Conservation (phyloP, 148 eudicot genomes). For the Rhododendron ovatum region DNA sequence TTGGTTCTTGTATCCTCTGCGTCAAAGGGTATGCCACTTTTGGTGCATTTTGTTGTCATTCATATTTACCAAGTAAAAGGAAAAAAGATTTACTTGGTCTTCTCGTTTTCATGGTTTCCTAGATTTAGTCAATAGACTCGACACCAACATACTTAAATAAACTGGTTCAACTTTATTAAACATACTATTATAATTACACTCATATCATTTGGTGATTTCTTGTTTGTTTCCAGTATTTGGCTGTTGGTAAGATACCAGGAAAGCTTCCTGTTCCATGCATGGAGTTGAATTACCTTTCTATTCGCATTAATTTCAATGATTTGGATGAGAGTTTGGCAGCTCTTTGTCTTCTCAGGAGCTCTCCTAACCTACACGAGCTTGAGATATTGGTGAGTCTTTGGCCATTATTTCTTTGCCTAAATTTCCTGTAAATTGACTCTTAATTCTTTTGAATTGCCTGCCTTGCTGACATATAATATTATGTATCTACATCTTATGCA, state of each 20-base stretch:
- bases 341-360: slow-evolving; percentile 64
- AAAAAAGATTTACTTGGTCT: neutral
- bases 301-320: slow-evolving; percentile 68
- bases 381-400: slow-evolving; percentile 61
- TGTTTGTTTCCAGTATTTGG: slow-evolving; percentile 49
- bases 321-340: slow-evolving; percentile 55
- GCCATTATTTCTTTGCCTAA: neutral
- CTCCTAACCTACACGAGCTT: slow-evolving; percentile 70
- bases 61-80: neutral
- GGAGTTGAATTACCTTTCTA: slow-evolving; percentile 60
- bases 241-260: slow-evolving; percentile 57
- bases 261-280: slow-evolving; percentile 52
- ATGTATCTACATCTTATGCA: neutral
- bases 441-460: neutral
- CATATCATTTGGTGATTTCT: neutral
- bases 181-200: neutral
- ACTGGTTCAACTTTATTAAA: neutral
- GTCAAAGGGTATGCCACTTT: neutral
- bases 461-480: neutral
- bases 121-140: neutral
- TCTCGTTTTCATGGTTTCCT: neutral
- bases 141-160: neutral
- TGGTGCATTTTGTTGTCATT: neutral
- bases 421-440: neutral
- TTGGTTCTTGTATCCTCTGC: neutral